A percentile compares a stretch with the other conserved stretches of the same genome.
Conservation (phyloP, 2,329 filamentous ascomycete species). For the Plenodomus tracheiphilus region DNA sequence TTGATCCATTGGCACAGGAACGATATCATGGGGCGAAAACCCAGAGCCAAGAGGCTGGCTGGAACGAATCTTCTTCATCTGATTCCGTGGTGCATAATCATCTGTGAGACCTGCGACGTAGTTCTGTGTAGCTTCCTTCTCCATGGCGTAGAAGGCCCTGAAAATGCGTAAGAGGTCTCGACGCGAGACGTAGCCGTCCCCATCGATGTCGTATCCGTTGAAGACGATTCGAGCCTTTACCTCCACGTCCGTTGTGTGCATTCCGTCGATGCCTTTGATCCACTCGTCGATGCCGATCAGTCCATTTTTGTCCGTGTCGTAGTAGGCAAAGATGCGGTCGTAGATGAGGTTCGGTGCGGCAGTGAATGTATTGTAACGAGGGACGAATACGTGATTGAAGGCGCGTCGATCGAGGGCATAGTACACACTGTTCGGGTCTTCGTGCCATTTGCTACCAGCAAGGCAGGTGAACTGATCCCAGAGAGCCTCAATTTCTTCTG, state of each 20-base stretch:
- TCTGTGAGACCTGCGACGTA: constrained; percentile 75
- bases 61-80: constrained; percentile 46
- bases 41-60: constrained; percentile 52
- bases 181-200: constrained; percentile 81
- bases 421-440: constrained; percentile 75
- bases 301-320: constrained; percentile 86
- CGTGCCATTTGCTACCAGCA: constrained; percentile 80
- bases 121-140: constrained; percentile 85
- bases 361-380: constrained; percentile 77
- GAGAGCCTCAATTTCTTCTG: constrained; percentile 85
- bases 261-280: constrained; percentile 73
- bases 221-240: constrained; percentile 65
- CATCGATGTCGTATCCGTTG: constrained; percentile 86
- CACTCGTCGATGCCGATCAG: constrained; percentile 94
- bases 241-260: constrained; percentile 55
- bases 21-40: constrained; percentile 45
- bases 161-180: constrained; percentile 91
- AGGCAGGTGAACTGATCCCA: constrained; percentile 98
- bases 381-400: constrained; percentile 88
- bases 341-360: constrained; percentile 86
- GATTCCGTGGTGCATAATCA: constrained; percentile 67
- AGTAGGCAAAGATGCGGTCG: constrained; percentile 95
- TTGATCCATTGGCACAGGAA: constrained; percentile 19
- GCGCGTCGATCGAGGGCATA: constrained; percentile 90
- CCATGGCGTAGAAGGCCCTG: constrained; percentile 86